phyloP scores from a whole-genome alignment of 257 asterid genomes.

The Nicotiana tabacum region DNA sequence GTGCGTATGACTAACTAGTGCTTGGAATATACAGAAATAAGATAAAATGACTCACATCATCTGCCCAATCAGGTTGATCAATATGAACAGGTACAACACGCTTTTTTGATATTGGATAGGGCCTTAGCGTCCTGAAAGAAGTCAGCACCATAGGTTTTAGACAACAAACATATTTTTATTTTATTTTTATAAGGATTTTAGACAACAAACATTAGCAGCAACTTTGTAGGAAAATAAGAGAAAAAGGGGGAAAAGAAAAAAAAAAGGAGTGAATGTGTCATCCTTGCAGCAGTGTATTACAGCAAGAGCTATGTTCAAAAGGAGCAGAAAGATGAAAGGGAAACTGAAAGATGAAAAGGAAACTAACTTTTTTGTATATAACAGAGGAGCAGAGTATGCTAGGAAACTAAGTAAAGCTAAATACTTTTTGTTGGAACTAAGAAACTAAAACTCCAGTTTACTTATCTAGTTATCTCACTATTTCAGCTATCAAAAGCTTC shows the following conservation, averaged over 20 bases:
- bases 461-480: neutral
- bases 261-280: neutral
- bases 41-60: constrained; percentile 55
- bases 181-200: no score
- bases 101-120: constrained; percentile 70
- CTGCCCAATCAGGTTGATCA: constrained; percentile 95
- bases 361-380: neutral
- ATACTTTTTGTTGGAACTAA: neutral
- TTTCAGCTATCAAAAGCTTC: neutral
- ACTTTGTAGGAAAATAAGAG: neutral
- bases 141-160: neutral
- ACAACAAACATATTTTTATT: neutral
- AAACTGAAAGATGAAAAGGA: neutral
- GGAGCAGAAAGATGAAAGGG: neutral
- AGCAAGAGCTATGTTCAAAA: neutral
- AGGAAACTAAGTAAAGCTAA: neutral
- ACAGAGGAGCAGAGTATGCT: neutral
- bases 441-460: neutral
- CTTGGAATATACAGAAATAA: neutral
- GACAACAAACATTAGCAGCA: neutral
- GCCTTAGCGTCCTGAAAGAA: constrained; percentile 54
- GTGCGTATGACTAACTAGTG: neutral
- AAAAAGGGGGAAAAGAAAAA: neutral
- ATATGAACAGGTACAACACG: constrained; percentile 70
- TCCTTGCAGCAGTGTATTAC: neutral